Percentiles rank a stretch among this genome's conserved stretches.
phyloP scores from a whole-genome alignment of 176 grass and related monocot species.

The Oryza punctata region DNA sequence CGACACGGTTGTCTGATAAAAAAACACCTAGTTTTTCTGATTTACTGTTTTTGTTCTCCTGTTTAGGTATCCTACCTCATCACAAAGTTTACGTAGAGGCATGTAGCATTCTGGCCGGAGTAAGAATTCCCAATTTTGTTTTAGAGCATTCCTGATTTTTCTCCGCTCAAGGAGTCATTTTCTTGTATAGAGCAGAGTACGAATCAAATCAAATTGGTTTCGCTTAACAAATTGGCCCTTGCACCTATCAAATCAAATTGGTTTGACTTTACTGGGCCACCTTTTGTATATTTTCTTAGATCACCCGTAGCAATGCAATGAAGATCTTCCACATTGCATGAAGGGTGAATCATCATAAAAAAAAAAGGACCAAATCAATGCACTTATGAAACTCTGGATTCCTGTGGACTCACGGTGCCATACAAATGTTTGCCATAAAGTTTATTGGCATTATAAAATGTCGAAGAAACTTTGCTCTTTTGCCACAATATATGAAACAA shows the following conservation, averaged over 20 bases:
- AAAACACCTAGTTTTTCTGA: not conserved
- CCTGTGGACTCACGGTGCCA: no score
- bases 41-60: not conserved
- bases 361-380: no score
- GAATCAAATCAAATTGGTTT: no score
- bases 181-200: no score
- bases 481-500: no score
- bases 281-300: not conserved
- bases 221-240: no score
- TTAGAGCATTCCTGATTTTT: not conserved
- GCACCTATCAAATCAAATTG: not conserved
- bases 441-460: no score
- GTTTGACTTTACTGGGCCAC: not conserved
- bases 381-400: no score
- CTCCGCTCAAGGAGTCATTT: no score
- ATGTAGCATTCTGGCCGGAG: not conserved
- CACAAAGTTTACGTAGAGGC: not conserved
- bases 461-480: no score
- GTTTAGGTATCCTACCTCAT: not conserved
- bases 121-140: constrained; percentile 11
- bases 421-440: no score
- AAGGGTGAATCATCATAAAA: no score
- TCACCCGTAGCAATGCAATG: not conserved
- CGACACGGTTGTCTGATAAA: not conserved
- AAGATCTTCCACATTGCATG: not conserved